Conservation (phyloP, 768 basidiomycete species). For the Tricholoma saponaceum region DNA sequence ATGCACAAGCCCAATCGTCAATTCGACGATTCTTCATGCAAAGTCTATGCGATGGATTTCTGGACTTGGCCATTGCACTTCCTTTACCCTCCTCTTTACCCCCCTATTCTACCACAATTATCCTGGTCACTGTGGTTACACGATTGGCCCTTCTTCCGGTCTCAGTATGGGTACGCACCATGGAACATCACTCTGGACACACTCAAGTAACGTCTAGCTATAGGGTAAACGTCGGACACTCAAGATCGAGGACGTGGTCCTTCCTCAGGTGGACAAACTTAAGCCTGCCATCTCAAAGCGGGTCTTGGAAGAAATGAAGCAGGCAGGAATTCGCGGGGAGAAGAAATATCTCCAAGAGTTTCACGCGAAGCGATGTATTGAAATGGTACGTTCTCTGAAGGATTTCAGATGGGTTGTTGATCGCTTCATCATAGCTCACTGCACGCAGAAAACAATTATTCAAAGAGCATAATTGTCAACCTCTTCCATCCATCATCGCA, state of each 20-base stretch:
- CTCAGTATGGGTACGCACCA: slow-evolving; percentile 65
- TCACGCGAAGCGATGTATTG: slow-evolving; percentile 44
- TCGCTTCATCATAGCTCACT: slow-evolving; percentile 37
- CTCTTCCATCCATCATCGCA: slow-evolving; percentile 51
- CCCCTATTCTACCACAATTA: slow-evolving; percentile 71
- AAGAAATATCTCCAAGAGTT: slow-evolving; percentile 45
- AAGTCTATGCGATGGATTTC: slow-evolving; percentile 56
- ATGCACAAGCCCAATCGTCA: slow-evolving; percentile 5
- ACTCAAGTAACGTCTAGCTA: slow-evolving; percentile 7
- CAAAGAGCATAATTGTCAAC: slow-evolving; percentile 51
- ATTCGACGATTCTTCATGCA: slow-evolving; percentile 35
- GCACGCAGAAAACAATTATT: slow-evolving; percentile 57
- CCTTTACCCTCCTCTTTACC: slow-evolving; percentile 68
- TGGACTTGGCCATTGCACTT: slow-evolving; percentile 73
- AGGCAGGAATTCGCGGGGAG: slow-evolving; percentile 48
- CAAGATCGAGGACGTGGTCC: slow-evolving; percentile 55
- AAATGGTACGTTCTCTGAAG: slow-evolving; percentile 35
- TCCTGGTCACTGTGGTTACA: slow-evolving; percentile 57
- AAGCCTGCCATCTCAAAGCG: slow-evolving; percentile 38
- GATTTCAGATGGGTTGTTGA: neutral
- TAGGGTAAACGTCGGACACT: slow-evolving; percentile 61
- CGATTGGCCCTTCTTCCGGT: slow-evolving; percentile 66
- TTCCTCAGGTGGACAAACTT: slow-evolving; percentile 52
- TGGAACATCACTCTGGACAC: neutral
- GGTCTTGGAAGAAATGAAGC: slow-evolving; percentile 52